Evolutionary conservation across 2,329 filamentous ascomycete genomes (phyloP), one percentile per base, ranked within the genome.

Genomic region (Coleophoma eucalyptorum): DNA sequence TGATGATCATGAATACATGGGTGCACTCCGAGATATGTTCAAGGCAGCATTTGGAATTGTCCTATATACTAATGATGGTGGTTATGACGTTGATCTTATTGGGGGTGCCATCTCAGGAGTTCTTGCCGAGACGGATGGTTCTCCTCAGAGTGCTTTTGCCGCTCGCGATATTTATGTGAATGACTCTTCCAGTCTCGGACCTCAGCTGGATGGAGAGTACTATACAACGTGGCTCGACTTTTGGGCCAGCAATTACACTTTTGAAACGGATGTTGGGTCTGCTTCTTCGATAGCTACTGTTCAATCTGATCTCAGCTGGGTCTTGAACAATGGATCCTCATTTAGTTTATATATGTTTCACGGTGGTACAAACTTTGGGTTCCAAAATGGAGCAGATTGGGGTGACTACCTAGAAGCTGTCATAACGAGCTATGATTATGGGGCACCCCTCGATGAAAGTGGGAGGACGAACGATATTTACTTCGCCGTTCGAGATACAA

Each of bases 301-400:
- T 33, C 58, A 66, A 20, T 49, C 51, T 34, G 72, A 73, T 49
- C 52, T 74, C 2, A 65, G 66, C 32, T 71, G 61, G 59, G 66
- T 72, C 33, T 59, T 75, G 12, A 58, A 59, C 2, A 67, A 66
- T 21, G 67, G 69, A 41, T 65, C 67, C 43, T 74, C 73, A 0
- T 73, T 79, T 52, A 76, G 69, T 59, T 57, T 79, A 49, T 78
- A 77, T 58, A 78, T 78, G 75, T 73, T 78, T 52, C 75, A 79
- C 53, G 76, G 76, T 4, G 76, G 75, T 1, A 78, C 75, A 2
- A 78, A 77, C 50, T 78, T 72, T 52, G 76, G 67, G 0, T 75
- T 77, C 52, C 62, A 71, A 19, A 76, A 72, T 56, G 75, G 76
- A 7, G 72, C 69, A 2, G 60, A 74, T 11, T 75, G 71, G 68